phyloP scores from a whole-genome alignment of 2,329 filamentous ascomycete genomes.

The Colletotrichum horii region DNA sequence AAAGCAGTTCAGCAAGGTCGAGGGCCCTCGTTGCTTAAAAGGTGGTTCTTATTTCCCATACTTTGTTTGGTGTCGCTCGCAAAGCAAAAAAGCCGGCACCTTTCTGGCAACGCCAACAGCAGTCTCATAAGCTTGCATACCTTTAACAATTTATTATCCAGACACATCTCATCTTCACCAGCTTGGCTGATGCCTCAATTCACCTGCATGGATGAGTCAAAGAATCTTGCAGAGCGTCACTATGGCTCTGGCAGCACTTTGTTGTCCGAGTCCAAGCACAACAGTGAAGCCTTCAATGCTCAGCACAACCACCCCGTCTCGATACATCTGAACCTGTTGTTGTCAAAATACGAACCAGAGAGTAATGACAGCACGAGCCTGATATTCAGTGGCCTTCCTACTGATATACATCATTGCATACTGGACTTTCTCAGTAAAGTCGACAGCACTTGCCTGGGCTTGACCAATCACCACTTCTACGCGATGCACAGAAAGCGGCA shows the following conservation, averaged over 20 bases:
- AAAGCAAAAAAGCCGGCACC: background rate
- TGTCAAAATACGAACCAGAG: background rate
- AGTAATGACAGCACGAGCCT: too few species aligned
- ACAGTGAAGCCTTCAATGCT: background rate
- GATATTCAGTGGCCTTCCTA: background rate
- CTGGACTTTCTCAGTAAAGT: background rate
- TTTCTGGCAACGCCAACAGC: background rate
- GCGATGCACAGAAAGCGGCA: background rate
- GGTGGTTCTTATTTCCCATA: too few species aligned
- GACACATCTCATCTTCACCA: background rate
- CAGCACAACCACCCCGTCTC: background rate
- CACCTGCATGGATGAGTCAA: background rate
- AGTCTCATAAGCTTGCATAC: background rate
- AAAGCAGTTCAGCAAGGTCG: background rate
- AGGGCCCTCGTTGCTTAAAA: background rate
- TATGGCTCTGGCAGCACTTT: background rate
- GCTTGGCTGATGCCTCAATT: background rate
- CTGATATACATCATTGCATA: background rate
- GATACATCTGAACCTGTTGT: background rate
- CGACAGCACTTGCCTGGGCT: background rate
- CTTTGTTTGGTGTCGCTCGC: background rate
- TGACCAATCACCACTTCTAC: background rate
- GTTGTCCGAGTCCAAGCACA: background rate
- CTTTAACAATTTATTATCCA: background rate
- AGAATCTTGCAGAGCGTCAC: background rate